These are phyloP conservation scores for Hypomontagnella monticulosa DNA, from an alignment of 495 filamentous ascomycete species.

Conservation along the genomic window DNA sequence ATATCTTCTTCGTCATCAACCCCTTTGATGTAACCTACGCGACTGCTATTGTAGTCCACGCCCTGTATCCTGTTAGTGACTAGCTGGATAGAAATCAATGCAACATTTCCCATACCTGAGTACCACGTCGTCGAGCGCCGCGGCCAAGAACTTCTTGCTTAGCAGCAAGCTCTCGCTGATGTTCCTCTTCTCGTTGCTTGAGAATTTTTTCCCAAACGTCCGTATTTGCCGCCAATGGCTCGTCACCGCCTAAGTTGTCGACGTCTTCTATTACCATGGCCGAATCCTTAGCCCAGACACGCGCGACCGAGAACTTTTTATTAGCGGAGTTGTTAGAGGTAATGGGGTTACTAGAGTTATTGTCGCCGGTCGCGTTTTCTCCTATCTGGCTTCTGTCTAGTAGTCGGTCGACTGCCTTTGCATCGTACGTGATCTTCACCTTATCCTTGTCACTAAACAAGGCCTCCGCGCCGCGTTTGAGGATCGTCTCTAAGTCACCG, in stretches of 20 bases:
- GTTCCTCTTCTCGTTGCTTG: conserved; percentile 79
- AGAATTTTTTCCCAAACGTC: conserved; percentile 90
- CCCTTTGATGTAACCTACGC: conserved; percentile 48
- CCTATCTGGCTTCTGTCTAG: conserved; percentile 85
- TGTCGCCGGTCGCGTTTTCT: conserved; percentile 71
- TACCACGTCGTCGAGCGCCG: conserved; percentile 71
- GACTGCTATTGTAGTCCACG: conserved; percentile 44
- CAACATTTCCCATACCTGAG: conserved; percentile 52
- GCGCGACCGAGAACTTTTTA: conserved; percentile 87
- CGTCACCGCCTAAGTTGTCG: conserved; percentile 66
- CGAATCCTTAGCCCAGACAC: conserved; percentile 90
- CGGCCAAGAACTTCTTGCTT: conserved; percentile 78
- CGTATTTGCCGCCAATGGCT: conserved; percentile 64
- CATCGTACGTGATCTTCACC: conserved; percentile 78
- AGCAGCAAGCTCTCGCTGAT: conserved; percentile 70
- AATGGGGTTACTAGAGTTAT: too few relatives aligned
- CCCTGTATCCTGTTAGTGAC: conserved; percentile 41
- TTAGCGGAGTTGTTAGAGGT: too few relatives aligned
- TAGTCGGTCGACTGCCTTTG: conserved; percentile 81
- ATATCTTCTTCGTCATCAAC: conserved; percentile 41
- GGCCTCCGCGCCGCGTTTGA: conserved; percentile 86
- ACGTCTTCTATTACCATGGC: conserved; percentile 45
- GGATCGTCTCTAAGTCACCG: conserved; percentile 84
- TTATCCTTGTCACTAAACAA: conserved; percentile 78
- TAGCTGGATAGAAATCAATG: background rate